Conservation (phyloP, 1,139 yeast species). For the Geotrichum aggregatum region DNA sequence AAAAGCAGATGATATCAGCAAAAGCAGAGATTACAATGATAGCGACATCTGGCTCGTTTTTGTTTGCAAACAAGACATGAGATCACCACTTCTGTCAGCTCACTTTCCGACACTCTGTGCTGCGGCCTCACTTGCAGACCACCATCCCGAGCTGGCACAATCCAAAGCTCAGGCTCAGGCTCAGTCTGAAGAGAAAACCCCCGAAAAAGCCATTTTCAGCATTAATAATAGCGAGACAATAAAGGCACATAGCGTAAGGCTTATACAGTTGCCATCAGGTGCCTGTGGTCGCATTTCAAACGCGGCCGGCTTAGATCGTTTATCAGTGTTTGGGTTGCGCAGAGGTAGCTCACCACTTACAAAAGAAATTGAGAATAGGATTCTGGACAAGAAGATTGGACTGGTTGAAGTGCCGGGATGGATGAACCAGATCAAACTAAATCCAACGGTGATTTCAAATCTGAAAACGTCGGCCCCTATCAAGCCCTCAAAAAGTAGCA, state of each 20-base stretch:
- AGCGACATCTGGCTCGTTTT: slow-evolving; percentile 10
- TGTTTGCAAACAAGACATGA: slow-evolving; percentile 19
- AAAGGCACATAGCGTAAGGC: too few species aligned
- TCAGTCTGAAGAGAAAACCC: not conserved
- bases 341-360: not conserved
- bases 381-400: slow-evolving; percentile 5
- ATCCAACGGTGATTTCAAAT: slow-evolving; percentile 13
- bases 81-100: slow-evolving; percentile 13
- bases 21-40: not conserved
- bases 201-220: too few species aligned
- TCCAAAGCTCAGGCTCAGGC: too few species aligned
- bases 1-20: not conserved
- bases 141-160: too few species aligned
- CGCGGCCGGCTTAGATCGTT: slow-evolving; percentile 10
- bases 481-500: not conserved
- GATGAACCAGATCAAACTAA: slow-evolving; percentile 13
- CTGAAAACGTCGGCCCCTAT: slow-evolving; percentile 17
- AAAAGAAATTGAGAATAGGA: slow-evolving; percentile 6
- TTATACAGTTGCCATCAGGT: slow-evolving; percentile 17
- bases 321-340: slow-evolving; percentile 14
- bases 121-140: slow-evolving; percentile 7
- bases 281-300: slow-evolving; percentile 2
- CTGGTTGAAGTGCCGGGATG: slow-evolving; percentile 16
- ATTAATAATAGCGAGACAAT: too few species aligned
- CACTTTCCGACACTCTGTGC: slow-evolving; percentile 18